These are phyloP conservation scores for Dioscorea zingiberensis DNA, from an alignment of 106 monocot species.

Conservation along the genomic window DNA sequence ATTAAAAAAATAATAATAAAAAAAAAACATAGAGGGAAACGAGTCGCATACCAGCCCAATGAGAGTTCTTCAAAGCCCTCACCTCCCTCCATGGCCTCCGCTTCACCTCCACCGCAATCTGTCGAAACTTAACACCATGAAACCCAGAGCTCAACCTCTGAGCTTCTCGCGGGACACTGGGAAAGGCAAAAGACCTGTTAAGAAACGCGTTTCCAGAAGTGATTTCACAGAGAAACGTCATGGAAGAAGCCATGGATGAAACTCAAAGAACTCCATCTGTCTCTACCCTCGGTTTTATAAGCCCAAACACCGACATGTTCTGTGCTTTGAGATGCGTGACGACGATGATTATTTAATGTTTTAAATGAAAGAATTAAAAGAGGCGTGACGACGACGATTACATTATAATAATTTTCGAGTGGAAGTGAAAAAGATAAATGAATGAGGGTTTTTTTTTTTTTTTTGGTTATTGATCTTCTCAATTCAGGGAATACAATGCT, in stretches of 20 bases:
- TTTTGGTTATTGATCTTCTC: no score
- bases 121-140: background rate
- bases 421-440: no score
- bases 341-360: no score
- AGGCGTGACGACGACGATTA: no score
- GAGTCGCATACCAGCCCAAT: background rate
- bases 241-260: slow-evolving; percentile 10
- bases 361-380: no score
- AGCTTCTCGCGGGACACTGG: background rate
- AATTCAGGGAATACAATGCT: no score
- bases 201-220: background rate
- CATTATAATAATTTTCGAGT: no score
- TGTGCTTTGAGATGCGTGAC: no score
- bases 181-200: background rate
- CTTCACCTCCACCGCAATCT: background rate
- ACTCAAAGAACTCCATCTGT: no score
- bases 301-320: no score
- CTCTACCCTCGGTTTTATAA: no score
- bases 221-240: slow-evolving; percentile 1
- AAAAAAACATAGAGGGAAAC: background rate
- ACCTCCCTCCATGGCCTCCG: background rate
- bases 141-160: background rate
- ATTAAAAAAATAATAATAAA: background rate
- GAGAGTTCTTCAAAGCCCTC: background rate
- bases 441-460: no score